Conservation (phyloP, 2,329 filamentous ascomycete species). For the Calonectria pseudoreteaudii region DNA sequence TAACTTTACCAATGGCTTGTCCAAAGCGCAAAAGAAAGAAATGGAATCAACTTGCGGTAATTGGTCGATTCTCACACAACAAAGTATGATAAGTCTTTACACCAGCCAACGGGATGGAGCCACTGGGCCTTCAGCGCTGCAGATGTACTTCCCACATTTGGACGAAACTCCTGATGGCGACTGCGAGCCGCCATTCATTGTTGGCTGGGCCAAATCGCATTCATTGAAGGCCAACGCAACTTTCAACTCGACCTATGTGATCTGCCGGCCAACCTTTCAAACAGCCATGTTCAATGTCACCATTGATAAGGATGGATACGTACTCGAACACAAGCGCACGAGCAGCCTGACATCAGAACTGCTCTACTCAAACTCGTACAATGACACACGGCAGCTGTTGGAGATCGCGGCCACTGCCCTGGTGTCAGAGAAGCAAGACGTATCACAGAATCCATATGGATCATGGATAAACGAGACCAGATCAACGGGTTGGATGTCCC, state of each 20-base stretch:
- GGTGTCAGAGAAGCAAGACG: not conserved
- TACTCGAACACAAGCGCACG: not conserved
- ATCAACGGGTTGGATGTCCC: not conserved
- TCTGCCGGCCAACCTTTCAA: not conserved
- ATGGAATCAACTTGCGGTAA: not conserved
- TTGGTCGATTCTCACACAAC: not conserved
- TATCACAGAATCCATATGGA: not conserved
- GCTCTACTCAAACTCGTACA: not conserved
- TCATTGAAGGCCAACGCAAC: not conserved
- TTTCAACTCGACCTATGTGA: not conserved
- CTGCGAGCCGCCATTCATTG: not conserved
- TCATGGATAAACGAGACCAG: not conserved
- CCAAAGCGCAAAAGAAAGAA: not conserved
- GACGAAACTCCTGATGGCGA: not conserved
- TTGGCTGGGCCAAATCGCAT: not conserved
- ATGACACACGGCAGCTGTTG: not conserved
- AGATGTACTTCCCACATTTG: not conserved
- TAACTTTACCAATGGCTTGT: not conserved
- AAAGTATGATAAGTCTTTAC: not conserved
- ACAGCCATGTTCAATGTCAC: not conserved
- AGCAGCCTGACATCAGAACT: not conserved
- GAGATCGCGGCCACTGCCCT: not conserved
- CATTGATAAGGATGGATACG: not conserved
- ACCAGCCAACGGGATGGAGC: rapidly evolving
- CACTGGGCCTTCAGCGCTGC: not conserved